Base-by-base conservation (phyloP, 2,329 filamentous ascomycete genomes). In the Ceratocystis eucalypticola region DNA sequence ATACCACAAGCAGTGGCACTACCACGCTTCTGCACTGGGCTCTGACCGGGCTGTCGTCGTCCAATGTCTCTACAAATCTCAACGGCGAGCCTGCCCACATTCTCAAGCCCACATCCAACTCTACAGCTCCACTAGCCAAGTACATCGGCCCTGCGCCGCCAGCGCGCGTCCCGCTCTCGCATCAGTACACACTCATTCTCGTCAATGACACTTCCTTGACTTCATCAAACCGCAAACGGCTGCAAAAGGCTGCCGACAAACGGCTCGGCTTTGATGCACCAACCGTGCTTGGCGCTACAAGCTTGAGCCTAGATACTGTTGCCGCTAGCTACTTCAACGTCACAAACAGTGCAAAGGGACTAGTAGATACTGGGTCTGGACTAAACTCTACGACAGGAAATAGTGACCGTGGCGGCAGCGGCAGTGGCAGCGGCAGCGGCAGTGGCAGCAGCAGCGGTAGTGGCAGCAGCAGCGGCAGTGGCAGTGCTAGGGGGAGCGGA, bases 11-110 rank as follows among this genome's bases (percentile, higher is more conserved):
- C 63, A 69, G 70, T 30, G 68, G 77, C 33, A 71, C 80, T 0
- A 75, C 77, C 4, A 80, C 80, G 1, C 74, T 80, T 41, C 70
- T 80, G 64, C 80, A 82, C 72, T 80, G 78, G 74, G 71, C 80
- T 61, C 78, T 80, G 68, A 75, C 76, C 0, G 75, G 75, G 46
- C 70, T 79, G 64, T 69, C 70, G n/a, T 69, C 69, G 46, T 68
- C 69, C 50, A 41, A 37, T n/a, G 64, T 63, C 62, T 59, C 69
- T 22, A 66, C 64, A 33, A 61, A 46, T 17, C 68, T 75, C 61
- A 73, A 73, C 71, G 71, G 72, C 59, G 71, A 71, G 33, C 61
- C 64, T 5, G 63, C 44, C 37, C 76, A 74, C 68, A 66, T 75
- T 10, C 72, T 77, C 30, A 65, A 67, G 8, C 67, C 69, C 6